A percentile compares a stretch with the other conserved stretches of the same genome.
Conservation (phyloP, 768 basidiomycete genomes). For the Suillus brevipes region DNA sequence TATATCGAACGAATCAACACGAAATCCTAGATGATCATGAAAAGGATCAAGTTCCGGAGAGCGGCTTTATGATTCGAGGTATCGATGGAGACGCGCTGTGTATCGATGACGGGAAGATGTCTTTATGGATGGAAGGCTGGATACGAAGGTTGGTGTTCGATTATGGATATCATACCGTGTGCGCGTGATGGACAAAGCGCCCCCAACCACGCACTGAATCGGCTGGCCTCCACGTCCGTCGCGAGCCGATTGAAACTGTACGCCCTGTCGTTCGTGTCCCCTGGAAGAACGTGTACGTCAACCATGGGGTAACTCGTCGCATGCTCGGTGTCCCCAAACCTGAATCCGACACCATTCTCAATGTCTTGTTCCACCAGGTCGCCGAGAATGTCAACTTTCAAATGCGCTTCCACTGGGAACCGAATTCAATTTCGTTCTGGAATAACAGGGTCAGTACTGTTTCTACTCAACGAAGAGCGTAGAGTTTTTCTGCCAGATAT, state of each 20-base stretch:
- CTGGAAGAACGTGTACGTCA: conserved; percentile 82
- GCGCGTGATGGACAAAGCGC: too few species aligned
- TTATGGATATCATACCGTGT: too few species aligned
- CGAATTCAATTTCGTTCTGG: conserved; percentile 81
- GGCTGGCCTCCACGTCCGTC: conserved; percentile 68
- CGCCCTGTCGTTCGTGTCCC: conserved; percentile 85
- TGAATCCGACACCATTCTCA: conserved; percentile 73
- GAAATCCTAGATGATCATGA: too few species aligned
- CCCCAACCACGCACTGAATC: too few species aligned
- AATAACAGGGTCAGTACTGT: conserved; percentile 65
- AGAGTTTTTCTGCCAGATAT: conserved; percentile 2
- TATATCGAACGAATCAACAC: too few species aligned
- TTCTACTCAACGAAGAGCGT: not conserved
- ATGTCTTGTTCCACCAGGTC: conserved; percentile 71
- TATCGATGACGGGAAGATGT: too few species aligned
- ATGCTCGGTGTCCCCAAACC: conserved; percentile 79
- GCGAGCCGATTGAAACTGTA: conserved; percentile 64
- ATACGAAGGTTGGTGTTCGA: too few species aligned
- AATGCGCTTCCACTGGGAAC: conserved; percentile 76
- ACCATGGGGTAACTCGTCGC: conserved; percentile 79
- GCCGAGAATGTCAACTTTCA: conserved; percentile 71
- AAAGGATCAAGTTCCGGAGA: too few species aligned
- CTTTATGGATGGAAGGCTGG: too few species aligned
- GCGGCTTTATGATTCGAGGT: too few species aligned
- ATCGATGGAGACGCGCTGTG: too few species aligned